Evolutionary conservation across 495 filamentous ascomycete genomes (phyloP).

Genomic region (Aspergillus coremiiformis): DNA sequence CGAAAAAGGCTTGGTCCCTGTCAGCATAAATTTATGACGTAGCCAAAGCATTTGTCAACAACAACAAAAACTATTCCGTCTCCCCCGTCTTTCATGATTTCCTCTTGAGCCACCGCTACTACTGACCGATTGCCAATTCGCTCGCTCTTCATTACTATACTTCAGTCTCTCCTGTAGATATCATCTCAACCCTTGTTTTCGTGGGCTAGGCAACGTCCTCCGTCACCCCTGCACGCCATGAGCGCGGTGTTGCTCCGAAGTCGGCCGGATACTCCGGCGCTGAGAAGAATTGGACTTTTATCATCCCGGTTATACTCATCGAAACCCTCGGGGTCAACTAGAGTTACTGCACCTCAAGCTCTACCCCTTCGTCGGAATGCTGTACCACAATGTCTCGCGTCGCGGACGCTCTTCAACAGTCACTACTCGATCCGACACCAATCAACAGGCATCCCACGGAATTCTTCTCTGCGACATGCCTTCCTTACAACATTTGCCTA

Average conservation of each 20-base stretch:
- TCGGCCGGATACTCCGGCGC: conserved; percentile 27
- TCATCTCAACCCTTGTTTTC: background rate
- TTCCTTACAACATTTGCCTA: conserved; percentile 46
- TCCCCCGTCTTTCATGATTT: background rate
- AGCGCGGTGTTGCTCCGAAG: conserved; percentile 34
- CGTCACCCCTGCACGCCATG: conserved; percentile 19
- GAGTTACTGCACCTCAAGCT: conserved; percentile 14
- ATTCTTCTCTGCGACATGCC: conserved; percentile 13
- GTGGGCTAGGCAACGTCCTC: background rate
- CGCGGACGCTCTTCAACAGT: conserved; percentile 19
- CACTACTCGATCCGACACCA: conserved; percentile 22
- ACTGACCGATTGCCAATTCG: background rate
- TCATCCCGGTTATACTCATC: conserved; percentile 18
- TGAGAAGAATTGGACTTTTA: conserved; percentile 26
- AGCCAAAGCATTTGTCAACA: background rate
- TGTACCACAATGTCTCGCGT: conserved; percentile 19
- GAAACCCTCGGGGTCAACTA: conserved; percentile 4
- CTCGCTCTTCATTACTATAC: background rate
- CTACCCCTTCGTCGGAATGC: conserved; percentile 20
- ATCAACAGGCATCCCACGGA: conserved; percentile 17
- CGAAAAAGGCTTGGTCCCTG: background rate
- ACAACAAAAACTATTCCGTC: background rate
- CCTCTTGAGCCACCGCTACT: too few species aligned
- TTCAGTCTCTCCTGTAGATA: background rate
- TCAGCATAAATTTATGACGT: background rate